A percentile compares a stretch with the other conserved stretches of the same genome.
These are phyloP conservation scores for Sarocladium brachiariae DNA, from an alignment of 2,329 filamentous ascomycete genomes.

Conservation along the genomic window DNA sequence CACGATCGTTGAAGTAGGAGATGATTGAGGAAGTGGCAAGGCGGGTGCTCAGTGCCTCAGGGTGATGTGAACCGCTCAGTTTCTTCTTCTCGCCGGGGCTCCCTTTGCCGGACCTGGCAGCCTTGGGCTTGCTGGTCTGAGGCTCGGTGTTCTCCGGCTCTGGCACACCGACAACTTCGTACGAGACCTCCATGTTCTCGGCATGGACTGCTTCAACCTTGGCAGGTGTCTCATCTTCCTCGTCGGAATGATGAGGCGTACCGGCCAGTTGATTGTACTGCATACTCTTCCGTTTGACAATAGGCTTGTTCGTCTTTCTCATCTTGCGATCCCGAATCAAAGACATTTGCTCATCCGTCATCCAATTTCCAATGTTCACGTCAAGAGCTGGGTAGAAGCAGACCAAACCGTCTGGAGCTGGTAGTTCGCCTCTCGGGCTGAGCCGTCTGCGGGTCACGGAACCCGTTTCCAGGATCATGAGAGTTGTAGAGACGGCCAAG, in stretches of 20 bases:
- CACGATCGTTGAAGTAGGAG: conserved; percentile 93
- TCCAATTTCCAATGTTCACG: conserved; percentile 98
- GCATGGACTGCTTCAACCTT: neutral
- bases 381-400: conserved; percentile 87
- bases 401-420: conserved; percentile 71
- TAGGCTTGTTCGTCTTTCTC: conserved; percentile 68
- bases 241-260: conserved; percentile 74
- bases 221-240: conserved; percentile 48
- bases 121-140: neutral
- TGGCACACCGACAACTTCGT: neutral
- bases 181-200: neutral
- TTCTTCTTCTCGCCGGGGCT: conserved; percentile 7
- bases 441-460: conserved; percentile 31
- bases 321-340: conserved; percentile 78
- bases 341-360: conserved; percentile 96
- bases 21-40: conserved; percentile 95
- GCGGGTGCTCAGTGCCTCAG: conserved; percentile 66
- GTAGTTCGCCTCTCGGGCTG: conserved; percentile 46
- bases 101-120: neutral
- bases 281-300: conserved; percentile 78
- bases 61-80: conserved; percentile 40
- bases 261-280: conserved; percentile 81
- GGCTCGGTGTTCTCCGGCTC: neutral
- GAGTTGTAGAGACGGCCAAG: conserved; percentile 58
- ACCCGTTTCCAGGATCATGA: conserved; percentile 82